Conservation (phyloP, 2,329 filamentous ascomycete genomes). For the Fusarium sp. region DNA sequence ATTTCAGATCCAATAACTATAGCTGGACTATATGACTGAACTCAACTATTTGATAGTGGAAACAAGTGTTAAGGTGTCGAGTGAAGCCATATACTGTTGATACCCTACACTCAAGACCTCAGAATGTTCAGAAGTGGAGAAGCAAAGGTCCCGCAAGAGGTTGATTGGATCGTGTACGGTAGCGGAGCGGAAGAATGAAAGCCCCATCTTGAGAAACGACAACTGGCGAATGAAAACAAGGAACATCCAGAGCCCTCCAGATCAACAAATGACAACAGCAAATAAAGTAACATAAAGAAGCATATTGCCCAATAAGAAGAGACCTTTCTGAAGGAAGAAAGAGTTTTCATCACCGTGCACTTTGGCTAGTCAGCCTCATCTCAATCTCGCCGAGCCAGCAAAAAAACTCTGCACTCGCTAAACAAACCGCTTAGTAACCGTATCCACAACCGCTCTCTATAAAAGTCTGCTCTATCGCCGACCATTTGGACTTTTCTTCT, state of each 20-base stretch:
- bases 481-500: constrained; percentile 53
- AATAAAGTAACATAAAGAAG: background rate
- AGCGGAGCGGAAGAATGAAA: background rate
- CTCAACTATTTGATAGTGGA: background rate
- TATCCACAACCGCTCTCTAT: constrained; percentile 15
- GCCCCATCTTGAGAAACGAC: too few relatives aligned
- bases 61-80: background rate
- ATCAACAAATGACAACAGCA: background rate
- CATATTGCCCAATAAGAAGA: background rate
- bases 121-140: background rate
- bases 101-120: background rate
- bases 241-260: background rate
- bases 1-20: too few relatives aligned
- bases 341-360: constrained; percentile 5
- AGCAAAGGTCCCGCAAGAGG: too few relatives aligned
- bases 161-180: background rate
- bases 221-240: background rate
- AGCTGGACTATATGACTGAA: too few relatives aligned
- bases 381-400: background rate
- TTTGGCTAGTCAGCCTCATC: constrained; percentile 9
- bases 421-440: background rate
- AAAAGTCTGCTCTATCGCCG: constrained; percentile 15
- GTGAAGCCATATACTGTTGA: background rate
- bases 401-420: constrained; percentile 1
- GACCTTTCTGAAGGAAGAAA: background rate